Evolutionary conservation across 2,329 filamentous ascomycete species (phyloP), one percentile per base, ranked within the genome.

Genomic region (Canariomyces notabilis): DNA sequence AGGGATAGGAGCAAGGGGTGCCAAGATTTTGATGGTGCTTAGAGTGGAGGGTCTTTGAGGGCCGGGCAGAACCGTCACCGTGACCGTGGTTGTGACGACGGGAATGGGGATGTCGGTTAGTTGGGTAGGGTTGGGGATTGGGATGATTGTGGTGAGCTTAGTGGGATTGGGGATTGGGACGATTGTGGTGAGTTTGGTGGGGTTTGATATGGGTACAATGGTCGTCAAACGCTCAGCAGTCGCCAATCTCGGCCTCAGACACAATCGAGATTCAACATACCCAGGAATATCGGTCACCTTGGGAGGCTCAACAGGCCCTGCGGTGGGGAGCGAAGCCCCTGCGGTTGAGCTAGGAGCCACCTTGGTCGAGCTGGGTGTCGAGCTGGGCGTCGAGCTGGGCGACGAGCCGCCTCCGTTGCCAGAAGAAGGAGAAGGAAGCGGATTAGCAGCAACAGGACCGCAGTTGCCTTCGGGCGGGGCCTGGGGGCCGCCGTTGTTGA

Each of bases 401-500:
- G n/a, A n/a, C n/a, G n/a, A n/a, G 38, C 57, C 46, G 12, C 47
- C 42, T 22, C 51, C 40, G 34, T 50, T 47, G 38, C 53, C 48
- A 43, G 53, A 40, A 46, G 61, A n/a, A n/a, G n/a, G n/a, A n/a
- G n/a, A n/a, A n/a, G n/a, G n/a, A n/a, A n/a, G n/a, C n/a, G n/a
- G n/a, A n/a, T n/a, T 53, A 23, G 56, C 55, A 12, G 54, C 53
- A 38, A 62, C 39, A 20, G 54, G 62, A 22, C 56, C 61, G 38
- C 64, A 61, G 50, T 61, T 59, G n/a, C 59, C 50, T 16, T 16
- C 8, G 21, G 50, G 43, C 11, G 31, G 6, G 26, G 15, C 43
- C 16, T 41, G n/a, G 18, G 42, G 44, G 40, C 21, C 36, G 20
- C 44, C 42, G 41, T 14, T 43, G 21, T 18, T 20, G 26, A 50